Base-by-base conservation (phyloP, 2,329 filamentous ascomycete species). In the Xylaria sp. region DNA sequence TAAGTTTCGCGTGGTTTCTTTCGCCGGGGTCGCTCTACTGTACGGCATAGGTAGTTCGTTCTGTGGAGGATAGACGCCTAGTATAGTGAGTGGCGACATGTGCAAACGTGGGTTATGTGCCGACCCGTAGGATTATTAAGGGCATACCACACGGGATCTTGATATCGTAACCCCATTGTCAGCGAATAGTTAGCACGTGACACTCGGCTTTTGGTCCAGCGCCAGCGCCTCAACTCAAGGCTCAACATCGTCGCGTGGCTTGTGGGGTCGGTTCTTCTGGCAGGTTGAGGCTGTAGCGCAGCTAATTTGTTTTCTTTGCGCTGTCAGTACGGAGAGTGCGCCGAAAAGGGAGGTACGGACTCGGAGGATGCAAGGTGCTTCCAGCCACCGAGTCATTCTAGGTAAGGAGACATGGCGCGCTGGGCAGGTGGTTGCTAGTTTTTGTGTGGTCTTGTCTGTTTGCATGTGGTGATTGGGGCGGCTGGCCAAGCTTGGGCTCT, bases 401-500 rank as follows among this genome's bases (percentile, higher is more conserved):
- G 47, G 53, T 41, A 41, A 10, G 15, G 21, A 23, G n/a, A n/a
- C n/a, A n/a, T 23, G 25, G 33, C 19, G 9, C 15, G n/a, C 19
- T 17, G 7, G 13, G 31, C 38, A 25, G 15, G 19, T 40, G 31
- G 27, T 37, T 13, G 25, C 9, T 54, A 27, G 48, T 40, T 19
- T 31, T 9, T 52, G n/a, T 52, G 51, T 27, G 52, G 49, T 44
- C 33, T 44, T 31, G 17, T 40, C 55, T 25, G 37, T 37, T n/a
- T 63, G 60, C 57, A 63, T 46, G 56, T 60, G 51, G 46, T 59
- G 55, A 47, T 55, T 44, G 41, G 35, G 38, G 57, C 57, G 53
- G 53, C 49, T 53, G 56, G 61, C 31, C 49, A 31, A 38, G 23
- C 15, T 43, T 51, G 53, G 52, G 37, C 46, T 33, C 38, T 59